Evolutionary conservation across 305 asterid genomes (phyloP), one percentile per base, ranked within the genome.

Genomic region (Fraxinus baroniana): DNA sequence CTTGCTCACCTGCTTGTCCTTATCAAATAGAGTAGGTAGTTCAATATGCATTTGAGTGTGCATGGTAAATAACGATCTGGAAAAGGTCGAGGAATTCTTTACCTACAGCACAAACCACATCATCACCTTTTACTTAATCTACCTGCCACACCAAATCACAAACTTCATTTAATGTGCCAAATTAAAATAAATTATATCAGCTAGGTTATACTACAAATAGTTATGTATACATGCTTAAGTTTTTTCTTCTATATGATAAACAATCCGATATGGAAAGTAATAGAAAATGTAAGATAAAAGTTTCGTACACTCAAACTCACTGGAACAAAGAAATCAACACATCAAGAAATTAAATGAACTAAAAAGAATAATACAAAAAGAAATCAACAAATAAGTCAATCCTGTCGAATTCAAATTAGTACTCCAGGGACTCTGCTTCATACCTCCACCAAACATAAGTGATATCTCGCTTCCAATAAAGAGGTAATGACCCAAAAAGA

Each of bases 1-100:
- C 86, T 86, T 82, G 93, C 99, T 96, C 84, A 95, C 98, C 97
- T 93, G 88, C 88, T 94, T 94, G 7, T 35, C 37, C 37, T 4
- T 84, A 37, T 88, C 94, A 37, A 95, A 87, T 78, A 95, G 91
- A 17, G 98, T 95, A 77, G 99, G 99, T 70, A 95, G 84, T n/a
- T 95, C 97, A 41, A 95, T 94, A 37, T 81, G 96, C 84, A 94
- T 85, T 87, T 95, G 98, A 71, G 97, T 98, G 77, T 95, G 99
- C 89, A 94, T 79, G 64, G 99, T 95, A 85, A 94, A 92, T 78
- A 95, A 82, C 70, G 98, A 86, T 70, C 97, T 97, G 2, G 93
- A 86, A 88, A 94, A 87, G 37, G 99, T 96, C 8, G 97, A 97
- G 64, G 98, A 91, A 87, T 95, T 95, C 93, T 94, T 95, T 33